These are phyloP conservation scores for Hippophae rhamnoides DNA, from an alignment of 306 rosid genomes.

Conservation along the genomic window DNA sequence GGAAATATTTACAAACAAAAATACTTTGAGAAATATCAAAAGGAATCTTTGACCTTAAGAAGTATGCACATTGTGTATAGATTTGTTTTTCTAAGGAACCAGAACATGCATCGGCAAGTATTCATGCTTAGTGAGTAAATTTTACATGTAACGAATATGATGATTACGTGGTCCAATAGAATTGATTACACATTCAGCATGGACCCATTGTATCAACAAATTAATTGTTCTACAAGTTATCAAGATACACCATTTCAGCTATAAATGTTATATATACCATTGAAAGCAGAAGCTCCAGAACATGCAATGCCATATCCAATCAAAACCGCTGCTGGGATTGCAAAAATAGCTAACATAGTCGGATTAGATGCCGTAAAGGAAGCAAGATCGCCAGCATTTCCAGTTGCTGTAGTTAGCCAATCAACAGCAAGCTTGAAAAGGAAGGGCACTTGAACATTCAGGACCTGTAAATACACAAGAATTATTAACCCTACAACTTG, in stretches of 20 bases:
- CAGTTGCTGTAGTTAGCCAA: constrained; percentile 65
- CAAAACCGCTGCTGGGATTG: constrained; percentile 79
- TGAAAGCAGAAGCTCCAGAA: constrained; percentile 78
- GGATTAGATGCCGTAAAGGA: constrained; percentile 55
- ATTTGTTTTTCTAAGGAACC: too few species aligned
- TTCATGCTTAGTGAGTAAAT: too few species aligned
- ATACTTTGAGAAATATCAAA: too few species aligned
- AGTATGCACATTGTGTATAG: too few species aligned
- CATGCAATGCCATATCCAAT: constrained; percentile 96
- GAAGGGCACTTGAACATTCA: constrained; percentile 97
- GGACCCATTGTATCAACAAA: too few species aligned
- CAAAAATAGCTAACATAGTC: constrained; percentile 49
- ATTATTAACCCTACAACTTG: constrained; percentile 2
- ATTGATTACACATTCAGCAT: too few species aligned
- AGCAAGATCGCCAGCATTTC: constrained; percentile 52
- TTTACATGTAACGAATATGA: too few species aligned
- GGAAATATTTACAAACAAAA: not conserved
- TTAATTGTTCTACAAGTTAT: too few species aligned
- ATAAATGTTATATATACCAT: constrained; percentile 28
- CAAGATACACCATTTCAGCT: too few species aligned
- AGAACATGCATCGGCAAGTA: constrained; percentile 34
- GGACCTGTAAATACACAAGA: constrained; percentile 39
- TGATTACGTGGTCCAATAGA: too few species aligned
- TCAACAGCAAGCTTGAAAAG: constrained; percentile 91
- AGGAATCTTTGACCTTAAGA: too few species aligned